Base-by-base conservation (phyloP, 208 protist species). In the Crithidia fasciculata region DNA sequence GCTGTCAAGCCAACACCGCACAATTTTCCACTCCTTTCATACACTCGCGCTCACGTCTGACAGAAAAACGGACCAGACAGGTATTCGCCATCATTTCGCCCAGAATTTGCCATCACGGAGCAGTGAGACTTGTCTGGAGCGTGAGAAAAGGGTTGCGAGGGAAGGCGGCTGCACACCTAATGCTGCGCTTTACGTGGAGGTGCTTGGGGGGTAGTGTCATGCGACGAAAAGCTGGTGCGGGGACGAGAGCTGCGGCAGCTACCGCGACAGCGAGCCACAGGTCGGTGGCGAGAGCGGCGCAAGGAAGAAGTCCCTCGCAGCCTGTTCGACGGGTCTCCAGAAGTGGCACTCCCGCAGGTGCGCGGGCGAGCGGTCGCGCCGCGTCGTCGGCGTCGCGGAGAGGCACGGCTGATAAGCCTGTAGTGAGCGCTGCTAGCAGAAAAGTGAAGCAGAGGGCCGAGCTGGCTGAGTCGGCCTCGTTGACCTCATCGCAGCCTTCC, bases 181-280 rank as follows among this genome's bases (percentile, higher is more conserved):
- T 69, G 64, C 49, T 69, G 16, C 64, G 64, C 49, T 9, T 69
- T 0, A 59, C 49, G 8, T 69, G 49, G 37, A 15, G 49, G 15
- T 15, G 37, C 18, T 41, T 69, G 49, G 64, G 64, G 7, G 64
- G 64, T 8, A 36, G 52, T 37, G 40, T 59, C 28, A n/a, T 16
- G 12, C 64, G 37, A 0, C 10, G 52, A 54, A 59, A 54, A 47
- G 15, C 52, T 36, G 12, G 2, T 4, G 18, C 39, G 10, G 39
- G 39, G 5, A 13, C 64, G 2, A 57, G 52, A 16, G 8, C 64
- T 7, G 5, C 64, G n/a, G 40, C 64, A 6, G 52, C 64, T 4
- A 52, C 36, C 7, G 5, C 41, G n/a, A 8, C 50, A 3, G 3
- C 49, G 7, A 37, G n/a, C 9, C 64, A 13, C 15, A 57, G 45